Evolutionary conservation across 2,329 filamentous ascomycete genomes (phyloP).

Genomic region (Niveomyces coronatus): DNA sequence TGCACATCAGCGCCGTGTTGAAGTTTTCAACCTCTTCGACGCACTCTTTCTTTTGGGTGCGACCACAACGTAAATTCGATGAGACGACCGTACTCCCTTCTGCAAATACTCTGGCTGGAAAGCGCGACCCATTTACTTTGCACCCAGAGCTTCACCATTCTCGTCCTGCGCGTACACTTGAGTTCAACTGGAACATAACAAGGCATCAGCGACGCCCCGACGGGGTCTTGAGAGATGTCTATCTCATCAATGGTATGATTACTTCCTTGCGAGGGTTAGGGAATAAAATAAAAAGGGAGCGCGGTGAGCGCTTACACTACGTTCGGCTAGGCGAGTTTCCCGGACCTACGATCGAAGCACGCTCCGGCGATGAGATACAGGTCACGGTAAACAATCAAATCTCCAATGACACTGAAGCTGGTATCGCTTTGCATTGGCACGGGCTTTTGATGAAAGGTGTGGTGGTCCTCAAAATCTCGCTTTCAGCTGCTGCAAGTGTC

Average conservation of each 20-base stretch:
- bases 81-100: too few relatives aligned
- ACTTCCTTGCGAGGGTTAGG: too few relatives aligned
- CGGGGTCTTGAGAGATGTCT: constrained; percentile 9
- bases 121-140: constrained; percentile 2
- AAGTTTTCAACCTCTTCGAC: too few relatives aligned
- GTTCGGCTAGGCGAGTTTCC: constrained; percentile 6
- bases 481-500: neutral
- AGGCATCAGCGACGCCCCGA: constrained; percentile 7
- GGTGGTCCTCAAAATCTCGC: too few relatives aligned
- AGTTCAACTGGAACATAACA: constrained; percentile 9
- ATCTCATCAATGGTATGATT: constrained; percentile 10
- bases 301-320: neutral
- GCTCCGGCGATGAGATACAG: constrained; percentile 27
- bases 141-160: constrained; percentile 9
- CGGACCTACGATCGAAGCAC: constrained; percentile 10
- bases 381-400: constrained; percentile 29
- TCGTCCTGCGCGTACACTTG: constrained; percentile 4
- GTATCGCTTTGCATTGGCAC: constrained; percentile 57
- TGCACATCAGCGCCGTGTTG: too few relatives aligned
- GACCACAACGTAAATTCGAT: too few relatives aligned
- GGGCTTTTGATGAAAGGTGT: constrained; percentile 54
- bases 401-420: constrained; percentile 16
- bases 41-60: too few relatives aligned
- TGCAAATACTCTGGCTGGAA: neutral
- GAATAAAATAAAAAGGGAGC: too few relatives aligned